Evolutionary conservation across 176 grass and related monocot species (phyloP).

Genomic region (Aegilops speltoides): DNA sequence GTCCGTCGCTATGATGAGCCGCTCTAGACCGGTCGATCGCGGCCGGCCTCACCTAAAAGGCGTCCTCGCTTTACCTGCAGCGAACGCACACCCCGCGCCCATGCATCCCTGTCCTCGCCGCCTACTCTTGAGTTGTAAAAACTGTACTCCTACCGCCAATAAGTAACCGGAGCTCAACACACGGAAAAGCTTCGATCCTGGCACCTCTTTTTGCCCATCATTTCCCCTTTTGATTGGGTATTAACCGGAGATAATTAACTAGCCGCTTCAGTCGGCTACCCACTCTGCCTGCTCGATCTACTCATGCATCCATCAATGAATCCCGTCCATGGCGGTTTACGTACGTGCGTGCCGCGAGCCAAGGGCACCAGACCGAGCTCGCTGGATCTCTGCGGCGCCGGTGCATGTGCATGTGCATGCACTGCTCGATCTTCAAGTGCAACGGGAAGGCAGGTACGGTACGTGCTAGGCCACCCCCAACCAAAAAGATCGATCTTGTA

Average conservation of each 20-base stretch:
- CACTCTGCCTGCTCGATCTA: not conserved
- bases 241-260: not conserved
- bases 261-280: not conserved
- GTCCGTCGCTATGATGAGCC: not conserved
- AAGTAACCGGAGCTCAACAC: not conserved
- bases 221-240: not conserved
- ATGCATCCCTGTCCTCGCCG: not conserved
- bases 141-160: not conserved
- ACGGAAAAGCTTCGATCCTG: not conserved
- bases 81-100: not conserved
- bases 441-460: no score
- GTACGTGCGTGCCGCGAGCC: no score
- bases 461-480: no score
- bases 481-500: not conserved
- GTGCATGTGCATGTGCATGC: no score
- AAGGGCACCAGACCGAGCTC: not conserved
- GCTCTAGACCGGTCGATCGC: not conserved
- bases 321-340: not conserved
- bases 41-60: constrained; percentile 25
- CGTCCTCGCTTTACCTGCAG: not conserved
- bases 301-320: not conserved
- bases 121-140: not conserved
- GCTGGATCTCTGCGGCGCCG: not conserved
- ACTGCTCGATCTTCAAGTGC: not conserved
- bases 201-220: not conserved